These are phyloP conservation scores for Suhomyces yuchorum DNA, from an alignment of 1,139 yeast genomes.

Conservation along the genomic window DNA sequence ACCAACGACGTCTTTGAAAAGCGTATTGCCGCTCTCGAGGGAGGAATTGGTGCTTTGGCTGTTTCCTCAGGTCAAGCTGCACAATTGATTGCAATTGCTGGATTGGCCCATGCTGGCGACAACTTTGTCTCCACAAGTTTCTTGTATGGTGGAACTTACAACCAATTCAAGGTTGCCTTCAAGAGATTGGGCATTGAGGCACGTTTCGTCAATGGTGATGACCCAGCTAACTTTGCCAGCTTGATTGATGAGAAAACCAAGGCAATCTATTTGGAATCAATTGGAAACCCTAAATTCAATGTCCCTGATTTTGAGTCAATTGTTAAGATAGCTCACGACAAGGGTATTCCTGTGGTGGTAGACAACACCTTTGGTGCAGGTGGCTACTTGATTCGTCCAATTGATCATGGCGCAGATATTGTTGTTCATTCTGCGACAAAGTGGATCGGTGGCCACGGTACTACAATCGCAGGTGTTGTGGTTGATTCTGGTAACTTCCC, in stretches of 20 bases:
- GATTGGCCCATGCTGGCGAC: constrained; percentile 86
- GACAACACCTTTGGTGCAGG: constrained; percentile 99
- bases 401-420: constrained; percentile 88
- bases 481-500: constrained; percentile 92
- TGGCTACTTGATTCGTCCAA: constrained; percentile 82
- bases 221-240: constrained; percentile 67
- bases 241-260: constrained; percentile 82
- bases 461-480: constrained; percentile 89
- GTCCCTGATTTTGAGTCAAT: constrained; percentile 88
- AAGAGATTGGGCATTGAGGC: constrained; percentile 84
- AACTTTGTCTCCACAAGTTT: constrained; percentile 85
- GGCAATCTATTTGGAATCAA: constrained; percentile 86
- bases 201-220: constrained; percentile 80
- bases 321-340: constrained; percentile 75
- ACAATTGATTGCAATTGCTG: constrained; percentile 80
- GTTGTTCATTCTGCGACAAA: constrained; percentile 90
- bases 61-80: constrained; percentile 96
- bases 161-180: constrained; percentile 91
- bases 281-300: constrained; percentile 92
- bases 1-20: constrained; percentile 89
- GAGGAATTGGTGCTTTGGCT: constrained; percentile 90
- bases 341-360: constrained; percentile 89
- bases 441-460: constrained; percentile 99
- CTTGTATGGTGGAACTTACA: constrained; percentile 95
- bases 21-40: constrained; percentile 89